These are phyloP conservation scores for Microbotryum violaceum DNA, from an alignment of 1,284 basidiomycete genomes.

Conservation along the genomic window DNA sequence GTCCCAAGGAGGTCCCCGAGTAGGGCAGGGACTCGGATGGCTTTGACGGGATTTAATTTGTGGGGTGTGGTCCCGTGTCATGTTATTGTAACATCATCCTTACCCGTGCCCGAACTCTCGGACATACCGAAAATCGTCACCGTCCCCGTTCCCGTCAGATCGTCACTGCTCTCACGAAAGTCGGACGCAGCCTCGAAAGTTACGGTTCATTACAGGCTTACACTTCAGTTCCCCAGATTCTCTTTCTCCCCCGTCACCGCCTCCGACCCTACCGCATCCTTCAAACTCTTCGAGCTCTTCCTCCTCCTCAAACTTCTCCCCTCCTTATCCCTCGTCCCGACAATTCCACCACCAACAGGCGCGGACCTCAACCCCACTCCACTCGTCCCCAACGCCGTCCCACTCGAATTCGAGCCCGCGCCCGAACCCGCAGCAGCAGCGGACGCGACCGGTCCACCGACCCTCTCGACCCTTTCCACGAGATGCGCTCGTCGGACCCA, in stretches of 20 bases:
- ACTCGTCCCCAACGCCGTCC: background rate
- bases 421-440: background rate
- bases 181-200: too few relatives aligned
- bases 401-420: too few relatives aligned
- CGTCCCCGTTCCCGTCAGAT: too few relatives aligned
- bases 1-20: constrained; percentile 34
- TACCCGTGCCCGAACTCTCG: too few relatives aligned
- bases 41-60: background rate
- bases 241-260: background rate
- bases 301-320: background rate
- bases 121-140: too few relatives aligned
- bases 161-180: too few relatives aligned
- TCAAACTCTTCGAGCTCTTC: background rate
- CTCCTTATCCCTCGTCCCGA: background rate
- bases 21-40: background rate
- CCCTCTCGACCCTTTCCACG: constrained; percentile 34
- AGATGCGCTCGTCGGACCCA: constrained; percentile 43
- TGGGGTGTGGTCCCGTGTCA: background rate
- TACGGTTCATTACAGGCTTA: background rate
- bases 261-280: too few relatives aligned
- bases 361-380: background rate
- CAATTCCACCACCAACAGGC: background rate
- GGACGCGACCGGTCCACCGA: constrained; percentile 2
- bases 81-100: background rate
- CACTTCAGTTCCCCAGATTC: background rate